Conservation (phyloP, 2,329 filamentous ascomycete species). For the Amylocarpus encephaloides region DNA sequence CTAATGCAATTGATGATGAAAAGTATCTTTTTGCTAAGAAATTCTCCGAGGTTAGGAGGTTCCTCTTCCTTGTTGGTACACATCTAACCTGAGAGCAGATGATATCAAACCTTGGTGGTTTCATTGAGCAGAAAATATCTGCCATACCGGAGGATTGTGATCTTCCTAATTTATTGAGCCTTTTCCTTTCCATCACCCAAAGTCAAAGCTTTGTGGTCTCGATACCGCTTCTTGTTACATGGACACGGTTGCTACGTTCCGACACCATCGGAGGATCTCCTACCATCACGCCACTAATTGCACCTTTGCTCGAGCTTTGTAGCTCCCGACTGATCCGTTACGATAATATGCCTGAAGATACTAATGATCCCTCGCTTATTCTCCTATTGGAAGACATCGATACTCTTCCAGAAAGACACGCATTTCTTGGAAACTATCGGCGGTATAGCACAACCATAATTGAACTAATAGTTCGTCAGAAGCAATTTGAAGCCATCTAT, state of each 20-base stretch:
- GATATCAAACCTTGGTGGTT: constrained; percentile 77
- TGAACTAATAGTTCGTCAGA: constrained; percentile 75
- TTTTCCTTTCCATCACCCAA: constrained; percentile 73
- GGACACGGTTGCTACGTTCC: constrained; percentile 75
- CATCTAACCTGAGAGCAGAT: constrained; percentile 46
- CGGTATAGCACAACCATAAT: constrained; percentile 85
- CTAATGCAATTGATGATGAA: constrained; percentile 79
- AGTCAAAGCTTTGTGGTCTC: constrained; percentile 87
- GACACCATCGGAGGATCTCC: constrained; percentile 61
- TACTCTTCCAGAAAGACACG: constrained; percentile 86
- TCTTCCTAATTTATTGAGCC: constrained; percentile 67
- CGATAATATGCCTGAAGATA: constrained; percentile 77
- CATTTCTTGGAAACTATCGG: constrained; percentile 91
- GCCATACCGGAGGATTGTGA: constrained; percentile 60
- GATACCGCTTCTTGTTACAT: constrained; percentile 84
- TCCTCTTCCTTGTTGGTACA: neutral
- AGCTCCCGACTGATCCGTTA: constrained; percentile 80
- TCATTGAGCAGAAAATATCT: constrained; percentile 70
- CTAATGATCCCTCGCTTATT: constrained; percentile 68
- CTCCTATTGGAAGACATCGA: constrained; percentile 93
- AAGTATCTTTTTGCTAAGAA: constrained; percentile 93
- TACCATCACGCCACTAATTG: constrained; percentile 57
- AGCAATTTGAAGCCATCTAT: constrained; percentile 76
- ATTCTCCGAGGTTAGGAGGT: constrained; percentile 68
- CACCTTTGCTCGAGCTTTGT: constrained; percentile 73